These are phyloP conservation scores for Arxiozyma heterogenica DNA, from an alignment of 1,139 yeast genomes.

Conservation along the genomic window DNA sequence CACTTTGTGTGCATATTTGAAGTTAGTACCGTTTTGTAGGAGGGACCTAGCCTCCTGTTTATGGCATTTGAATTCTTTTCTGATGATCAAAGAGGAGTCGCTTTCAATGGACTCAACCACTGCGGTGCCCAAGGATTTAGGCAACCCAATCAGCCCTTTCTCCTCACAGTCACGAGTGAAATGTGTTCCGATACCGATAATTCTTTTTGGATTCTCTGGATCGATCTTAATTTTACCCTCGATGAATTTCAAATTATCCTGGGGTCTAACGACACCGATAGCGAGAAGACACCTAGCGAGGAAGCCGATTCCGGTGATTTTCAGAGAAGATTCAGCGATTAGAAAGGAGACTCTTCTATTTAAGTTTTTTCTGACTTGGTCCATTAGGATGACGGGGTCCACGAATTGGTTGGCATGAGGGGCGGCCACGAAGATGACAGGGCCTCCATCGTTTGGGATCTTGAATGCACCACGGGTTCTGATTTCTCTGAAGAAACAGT, in stretches of 20 bases:
- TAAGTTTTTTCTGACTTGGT: conserved; percentile 43
- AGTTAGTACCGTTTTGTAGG: conserved; percentile 41
- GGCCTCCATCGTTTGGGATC: conserved; percentile 42
- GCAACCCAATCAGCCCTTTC: conserved; percentile 56
- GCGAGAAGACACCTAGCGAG: conserved; percentile 51
- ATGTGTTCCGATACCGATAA: conserved; percentile 10
- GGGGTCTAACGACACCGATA: conserved; percentile 68
- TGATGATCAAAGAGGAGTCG: conserved; percentile 44
- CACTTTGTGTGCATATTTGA: conserved; percentile 52
- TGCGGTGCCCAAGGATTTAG: conserved; percentile 50
- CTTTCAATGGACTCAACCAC: conserved; percentile 43
- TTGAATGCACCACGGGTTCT: conserved; percentile 60
- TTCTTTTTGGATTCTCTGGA: conserved; percentile 6
- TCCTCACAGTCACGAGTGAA: conserved; percentile 24
- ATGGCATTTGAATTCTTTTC: conserved; percentile 39
- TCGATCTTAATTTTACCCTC: conserved; percentile 7
- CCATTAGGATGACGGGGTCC: conserved; percentile 59
- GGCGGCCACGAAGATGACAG: conserved; percentile 67
- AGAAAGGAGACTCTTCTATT: conserved; percentile 33
- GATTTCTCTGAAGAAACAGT: conserved; percentile 55
- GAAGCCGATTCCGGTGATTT: conserved; percentile 45
- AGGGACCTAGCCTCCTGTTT: conserved; percentile 32
- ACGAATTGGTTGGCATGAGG: conserved; percentile 79
- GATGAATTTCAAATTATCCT: conserved; percentile 44
- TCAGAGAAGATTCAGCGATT: conserved; percentile 58